Base-by-base conservation (phyloP, 176 grass and related monocot species). In the Puccinellia tenuiflora region DNA sequence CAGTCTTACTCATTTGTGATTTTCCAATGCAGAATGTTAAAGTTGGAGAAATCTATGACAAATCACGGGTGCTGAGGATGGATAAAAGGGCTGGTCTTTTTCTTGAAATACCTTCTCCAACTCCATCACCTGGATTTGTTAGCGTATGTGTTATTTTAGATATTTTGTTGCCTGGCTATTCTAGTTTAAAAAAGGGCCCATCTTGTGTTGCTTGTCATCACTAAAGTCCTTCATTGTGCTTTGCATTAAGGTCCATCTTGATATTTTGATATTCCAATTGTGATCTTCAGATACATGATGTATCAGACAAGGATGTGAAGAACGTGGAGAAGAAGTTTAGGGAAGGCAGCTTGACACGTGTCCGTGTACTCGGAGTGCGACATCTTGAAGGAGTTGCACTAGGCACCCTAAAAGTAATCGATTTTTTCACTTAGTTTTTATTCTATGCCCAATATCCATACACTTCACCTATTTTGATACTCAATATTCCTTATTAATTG, bases 341-440 rank as follows among this genome's bases (percentile, higher is more conserved):
- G 73, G 90, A 95, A 85, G 92, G 92, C 28, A 93, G 80, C 75
- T 52, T 78, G 64, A 74, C 91, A 81, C 90, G 96, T 78, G 89
- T 95, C 56, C 96, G 96, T 45, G 45, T 98, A 78, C 85, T 98
- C 85, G 92, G 87, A 79, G 84, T 91, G 59, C 84, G 92, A 77
- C 85, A 95, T 93, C 90, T 98, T 77, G 96, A 98, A 93, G 96
- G 96, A 80, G 64, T 95, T 86, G 92, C 96, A 37, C 57, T 91
- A 51, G 85, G 86, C 76, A 98, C 96, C 0, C 57, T 91, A 79
- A 98, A 95, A 81, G 96, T 97, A 94, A 63, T 59, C 79, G n/a
- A 59, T 22, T 64, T 1, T 1, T 6, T 25, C 7, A 62, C 45
- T 33, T 77, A 31, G 12, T 77, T 81, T 79, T 21, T 40, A 40